A percentile compares a stretch with the other conserved stretches of the same genome.
Evolutionary conservation across 805 yeast species (phyloP).

Genomic region (Crinitomyces ghanaensis): DNA sequence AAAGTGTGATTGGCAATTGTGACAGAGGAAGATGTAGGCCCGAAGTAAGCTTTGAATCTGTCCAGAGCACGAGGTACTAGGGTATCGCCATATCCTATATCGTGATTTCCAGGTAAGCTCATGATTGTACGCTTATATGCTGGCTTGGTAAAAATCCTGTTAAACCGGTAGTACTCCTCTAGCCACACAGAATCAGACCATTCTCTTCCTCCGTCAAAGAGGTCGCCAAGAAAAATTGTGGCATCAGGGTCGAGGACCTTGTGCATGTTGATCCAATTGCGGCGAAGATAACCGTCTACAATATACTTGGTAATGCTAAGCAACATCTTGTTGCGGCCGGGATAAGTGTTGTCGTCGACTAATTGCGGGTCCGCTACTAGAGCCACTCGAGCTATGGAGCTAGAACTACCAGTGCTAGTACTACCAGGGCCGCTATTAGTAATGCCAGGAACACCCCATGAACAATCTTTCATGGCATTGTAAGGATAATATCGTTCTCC

Average conservation of each 20-base stretch:
- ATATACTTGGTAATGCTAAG: conserved; percentile 47
- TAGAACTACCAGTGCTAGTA: background rate
- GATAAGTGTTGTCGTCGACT: conserved; percentile 81
- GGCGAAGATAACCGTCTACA: conserved; percentile 67
- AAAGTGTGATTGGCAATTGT: conserved; percentile 63
- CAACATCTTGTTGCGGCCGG: conserved; percentile 43
- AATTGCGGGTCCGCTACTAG: conserved; percentile 91
- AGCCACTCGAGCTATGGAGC: conserved; percentile 27
- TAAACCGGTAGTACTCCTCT: conserved; percentile 58
- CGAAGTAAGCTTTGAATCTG: conserved; percentile 64
- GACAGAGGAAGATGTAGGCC: conserved; percentile 45
- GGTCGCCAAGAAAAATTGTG: conserved; percentile 74
- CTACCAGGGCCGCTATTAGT: background rate
- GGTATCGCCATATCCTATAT: conserved; percentile 81
- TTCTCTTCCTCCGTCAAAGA: conserved; percentile 90
- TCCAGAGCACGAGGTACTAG: conserved; percentile 44
- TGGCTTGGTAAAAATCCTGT: conserved; percentile 48
- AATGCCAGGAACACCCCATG: conserved; percentile 36
- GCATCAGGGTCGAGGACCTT: conserved; percentile 57
- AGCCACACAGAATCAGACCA: conserved; percentile 66
- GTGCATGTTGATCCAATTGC: conserved; percentile 58
- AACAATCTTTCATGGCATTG: conserved; percentile 35
- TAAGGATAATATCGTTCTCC: conserved; percentile 43
- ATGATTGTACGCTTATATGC: conserved; percentile 33
- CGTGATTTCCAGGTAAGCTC: conserved; percentile 88